Conservation (phyloP, 306 rosid species). For the Ceratonia siliqua region DNA sequence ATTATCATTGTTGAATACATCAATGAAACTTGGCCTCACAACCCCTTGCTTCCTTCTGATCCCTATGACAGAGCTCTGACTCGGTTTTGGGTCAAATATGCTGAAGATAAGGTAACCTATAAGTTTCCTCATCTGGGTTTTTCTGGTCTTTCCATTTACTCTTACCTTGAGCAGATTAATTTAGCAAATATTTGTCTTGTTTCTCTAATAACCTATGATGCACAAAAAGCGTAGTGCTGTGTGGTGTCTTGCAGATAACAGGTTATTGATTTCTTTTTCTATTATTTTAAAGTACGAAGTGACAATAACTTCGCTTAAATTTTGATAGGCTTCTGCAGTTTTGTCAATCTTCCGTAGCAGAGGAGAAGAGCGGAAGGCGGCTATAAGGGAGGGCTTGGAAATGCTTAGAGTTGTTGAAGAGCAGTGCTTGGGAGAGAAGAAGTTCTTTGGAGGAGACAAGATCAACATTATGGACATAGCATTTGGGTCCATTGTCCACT, state of each 20-base stretch:
- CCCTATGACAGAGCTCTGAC: neutral
- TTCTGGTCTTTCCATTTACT: no score
- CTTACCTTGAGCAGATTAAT: no score
- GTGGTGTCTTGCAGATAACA: no score
- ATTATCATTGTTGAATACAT: constrained; percentile 52
- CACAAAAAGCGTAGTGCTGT: no score
- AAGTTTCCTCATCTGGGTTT: no score
- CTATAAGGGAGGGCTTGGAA: constrained; percentile 12
- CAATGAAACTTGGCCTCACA: constrained; percentile 39
- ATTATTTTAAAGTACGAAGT: neutral
- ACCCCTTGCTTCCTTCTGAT: constrained; percentile 22
- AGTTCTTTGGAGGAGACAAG: constrained; percentile 31
- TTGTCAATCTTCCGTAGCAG: neutral
- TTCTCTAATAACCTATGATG: no score
- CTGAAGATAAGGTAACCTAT: constrained; percentile 7
- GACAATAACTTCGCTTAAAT: neutral
- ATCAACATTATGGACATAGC: constrained; percentile 38
- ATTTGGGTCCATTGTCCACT: constrained; percentile 18
- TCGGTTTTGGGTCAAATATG: constrained; percentile 37
- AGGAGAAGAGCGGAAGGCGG: constrained; percentile 12
- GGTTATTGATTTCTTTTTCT: no score
- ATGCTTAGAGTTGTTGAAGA: constrained; percentile 17
- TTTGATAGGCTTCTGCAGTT: neutral
- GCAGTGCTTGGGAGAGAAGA: constrained; percentile 10
- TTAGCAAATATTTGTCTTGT: no score